These are phyloP conservation scores for Paraphoma sp. DNA, from an alignment of 2,329 filamentous ascomycete genomes.

Conservation along the genomic window DNA sequence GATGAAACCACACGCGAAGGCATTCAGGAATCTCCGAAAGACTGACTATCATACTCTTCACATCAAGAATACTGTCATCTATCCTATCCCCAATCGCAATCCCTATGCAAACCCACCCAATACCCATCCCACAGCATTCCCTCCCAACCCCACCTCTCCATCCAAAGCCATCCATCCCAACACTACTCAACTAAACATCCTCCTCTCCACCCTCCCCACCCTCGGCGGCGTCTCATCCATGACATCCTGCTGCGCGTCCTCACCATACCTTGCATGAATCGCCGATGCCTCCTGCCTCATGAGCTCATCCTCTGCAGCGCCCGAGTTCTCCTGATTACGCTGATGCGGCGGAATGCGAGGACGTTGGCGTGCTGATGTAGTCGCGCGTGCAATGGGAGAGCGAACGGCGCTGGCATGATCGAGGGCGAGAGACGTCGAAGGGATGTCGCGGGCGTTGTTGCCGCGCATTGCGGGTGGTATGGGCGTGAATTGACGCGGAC, in stretches of 20 bases:
- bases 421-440: conserved; percentile 6
- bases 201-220: conserved; percentile 42
- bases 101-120: not conserved
- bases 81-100: no score
- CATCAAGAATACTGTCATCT: no score
- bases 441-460: not conserved
- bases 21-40: no score
- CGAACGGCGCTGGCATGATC: conserved; percentile 17
- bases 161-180: not conserved
- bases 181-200: conserved; percentile 11
- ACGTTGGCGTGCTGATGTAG: conserved; percentile 8
- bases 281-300: conserved; percentile 36
- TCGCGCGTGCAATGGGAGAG: conserved; percentile 7
- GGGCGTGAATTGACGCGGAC: not conserved
- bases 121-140: not conserved
- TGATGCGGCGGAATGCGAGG: conserved; percentile 26
- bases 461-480: not conserved
- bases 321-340: conserved; percentile 44
- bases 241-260: conserved; percentile 20
- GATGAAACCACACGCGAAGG: no score
- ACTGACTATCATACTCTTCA: no score
- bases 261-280: conserved; percentile 27
- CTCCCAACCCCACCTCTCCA: not conserved
- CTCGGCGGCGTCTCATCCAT: conserved; percentile 48
- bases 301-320: conserved; percentile 28